Evolutionary conservation across 2,329 filamentous ascomycete species (phyloP), one percentile per base, ranked within the genome.

Genomic region (Penicillium sp.): DNA sequence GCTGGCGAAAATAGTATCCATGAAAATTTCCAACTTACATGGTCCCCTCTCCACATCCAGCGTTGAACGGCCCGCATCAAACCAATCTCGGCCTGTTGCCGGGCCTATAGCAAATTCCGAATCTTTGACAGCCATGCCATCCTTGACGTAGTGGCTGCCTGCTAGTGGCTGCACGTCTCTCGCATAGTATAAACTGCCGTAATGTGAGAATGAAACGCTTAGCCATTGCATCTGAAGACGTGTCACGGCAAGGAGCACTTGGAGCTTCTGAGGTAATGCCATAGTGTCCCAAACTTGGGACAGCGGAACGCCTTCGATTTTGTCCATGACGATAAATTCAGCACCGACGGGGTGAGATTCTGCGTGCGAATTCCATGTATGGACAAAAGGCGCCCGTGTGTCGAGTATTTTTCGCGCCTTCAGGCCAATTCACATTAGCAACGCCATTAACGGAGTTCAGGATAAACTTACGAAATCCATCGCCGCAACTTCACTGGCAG

Each of bases 401-500:
- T 36, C 34, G 20, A 56, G 43, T 11, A 56, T 11, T 33, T 42
- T 58, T 36, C 55, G 54, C 5, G 45, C 51, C 57, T 59, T 23
- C 21, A 7, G 21, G 21, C 7, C 11, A 23, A 23, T 7, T 23
- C 21, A 23, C 11, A n/a, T n/a, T 7, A 23, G 21, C 21, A 23
- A 23, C 7, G 11, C 21, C 11, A 23, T 7, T 7, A 23, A 23
- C 21, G 21, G 9, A 11, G 16, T 15, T 30, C 27, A 16, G n/a
- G 7, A 16, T 30, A 13, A 18, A 18, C 11, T 26, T 43, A 56
- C 46, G 25, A 56, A 54, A 21, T 54, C 47, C 47, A 54, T 54
- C 16, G 49, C 64, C 13, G 64, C 64, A 13, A 66, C 63, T 43
- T 68, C 62, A 40, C 62, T 65, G 9, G 62, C 64, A 11, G 63